Evolutionary conservation across 768 basidiomycete genomes (phyloP).

Genomic region (Pulveroboletus sp.): DNA sequence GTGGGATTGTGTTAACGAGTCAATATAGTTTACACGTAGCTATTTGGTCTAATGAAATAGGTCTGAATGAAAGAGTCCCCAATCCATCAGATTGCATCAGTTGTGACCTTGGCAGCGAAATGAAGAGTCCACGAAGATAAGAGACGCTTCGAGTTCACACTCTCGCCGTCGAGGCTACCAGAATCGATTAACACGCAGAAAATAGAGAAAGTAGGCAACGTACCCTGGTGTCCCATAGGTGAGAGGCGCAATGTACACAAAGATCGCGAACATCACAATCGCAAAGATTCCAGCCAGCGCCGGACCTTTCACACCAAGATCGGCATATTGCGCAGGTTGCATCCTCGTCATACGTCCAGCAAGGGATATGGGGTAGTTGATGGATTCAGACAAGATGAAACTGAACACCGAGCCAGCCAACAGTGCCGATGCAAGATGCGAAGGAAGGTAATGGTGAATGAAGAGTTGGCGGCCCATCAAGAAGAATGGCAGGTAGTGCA

Average conservation of each 20-base stretch:
- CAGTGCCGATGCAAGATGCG: conserved; percentile 88
- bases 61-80: no score
- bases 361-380: conserved; percentile 86
- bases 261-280: conserved; percentile 58
- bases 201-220: conserved; percentile 27
- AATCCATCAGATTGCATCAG: conserved; percentile 31
- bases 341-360: conserved; percentile 63
- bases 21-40: conserved; percentile 22
- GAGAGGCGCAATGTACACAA: conserved; percentile 78
- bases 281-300: conserved; percentile 55
- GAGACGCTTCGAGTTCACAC: conserved; percentile 80
- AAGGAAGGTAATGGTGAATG: conserved; percentile 96
- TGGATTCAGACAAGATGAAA: conserved; percentile 83
- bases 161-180: conserved; percentile 72
- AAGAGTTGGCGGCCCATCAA: conserved; percentile 96
- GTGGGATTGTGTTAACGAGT: conserved; percentile 10
- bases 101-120: conserved; percentile 70
- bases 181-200: conserved; percentile 14
- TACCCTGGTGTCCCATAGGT: conserved; percentile 98
- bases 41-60: conserved; percentile 12
- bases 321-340: conserved; percentile 54
- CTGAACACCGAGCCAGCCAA: conserved; percentile 90
- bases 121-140: conserved; percentile 92
- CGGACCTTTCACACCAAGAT: conserved; percentile 76
- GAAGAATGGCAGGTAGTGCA: conserved; percentile 97